phyloP scores from a whole-genome alignment of 2,329 filamentous ascomycete species.

The Rutstroemia sydowiana region DNA sequence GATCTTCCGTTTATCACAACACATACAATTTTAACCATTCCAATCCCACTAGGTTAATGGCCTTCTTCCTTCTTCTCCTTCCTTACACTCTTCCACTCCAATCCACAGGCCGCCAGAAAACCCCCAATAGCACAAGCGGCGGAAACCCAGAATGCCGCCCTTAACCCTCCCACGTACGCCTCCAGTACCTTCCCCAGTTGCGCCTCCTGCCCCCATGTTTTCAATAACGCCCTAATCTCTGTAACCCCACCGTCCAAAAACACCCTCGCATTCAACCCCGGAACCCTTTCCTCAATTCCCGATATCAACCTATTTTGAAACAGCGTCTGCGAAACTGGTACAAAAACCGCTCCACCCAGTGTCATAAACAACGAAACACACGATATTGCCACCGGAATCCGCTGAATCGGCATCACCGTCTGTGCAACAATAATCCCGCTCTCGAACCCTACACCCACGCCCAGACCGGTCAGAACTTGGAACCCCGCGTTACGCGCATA shows the following conservation, averaged over 20 bases:
- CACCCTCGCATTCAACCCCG: slow-evolving; percentile 38
- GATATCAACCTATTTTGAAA: slow-evolving; percentile 57
- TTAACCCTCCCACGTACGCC: slow-evolving; percentile 50
- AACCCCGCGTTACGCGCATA: slow-evolving; percentile 48
- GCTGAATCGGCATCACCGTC: slow-evolving; percentile 41
- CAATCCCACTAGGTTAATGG: too few species aligned
- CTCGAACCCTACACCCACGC: slow-evolving; percentile 23
- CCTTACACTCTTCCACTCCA: slow-evolving; percentile 50
- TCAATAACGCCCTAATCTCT: slow-evolving; percentile 40
- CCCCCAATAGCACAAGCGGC: slow-evolving; percentile 40
- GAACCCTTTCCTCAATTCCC: slow-evolving; percentile 39
- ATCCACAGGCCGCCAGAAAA: slow-evolving; percentile 37
- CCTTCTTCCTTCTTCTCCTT: slow-evolving; percentile 28
- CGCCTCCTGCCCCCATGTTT: slow-evolving; percentile 34
- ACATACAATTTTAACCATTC: too few species aligned
- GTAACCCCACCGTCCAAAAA: slow-evolving; percentile 49
- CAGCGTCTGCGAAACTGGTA: slow-evolving; percentile 57
- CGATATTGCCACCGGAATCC: slow-evolving; percentile 44
- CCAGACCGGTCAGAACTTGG: slow-evolving; percentile 39
- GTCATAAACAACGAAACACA: slow-evolving; percentile 55
- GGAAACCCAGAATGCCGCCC: slow-evolving; percentile 45
- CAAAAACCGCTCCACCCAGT: slow-evolving; percentile 57
- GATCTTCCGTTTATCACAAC: too few species aligned
- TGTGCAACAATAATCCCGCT: slow-evolving; percentile 35
- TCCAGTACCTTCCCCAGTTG: slow-evolving; percentile 38